Conservation (phyloP, 495 filamentous ascomycete species). For the Extremus antarcticus region DNA sequence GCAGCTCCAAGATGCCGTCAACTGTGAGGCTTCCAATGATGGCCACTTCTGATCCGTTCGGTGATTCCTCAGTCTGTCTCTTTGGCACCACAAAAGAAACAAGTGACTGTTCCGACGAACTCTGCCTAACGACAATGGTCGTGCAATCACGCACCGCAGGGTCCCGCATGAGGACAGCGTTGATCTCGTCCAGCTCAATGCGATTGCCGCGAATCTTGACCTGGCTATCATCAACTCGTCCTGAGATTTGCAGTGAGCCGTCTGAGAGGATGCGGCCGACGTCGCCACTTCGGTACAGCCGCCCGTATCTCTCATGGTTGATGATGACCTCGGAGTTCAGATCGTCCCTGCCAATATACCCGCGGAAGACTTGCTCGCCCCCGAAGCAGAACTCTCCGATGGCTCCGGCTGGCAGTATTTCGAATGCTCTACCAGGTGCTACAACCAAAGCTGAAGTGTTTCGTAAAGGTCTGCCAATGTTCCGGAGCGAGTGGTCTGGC, state of each 20-base stretch:
- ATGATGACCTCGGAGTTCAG: constrained; percentile 51
- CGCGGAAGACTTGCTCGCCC: constrained; percentile 64
- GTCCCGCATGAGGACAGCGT: constrained; percentile 39
- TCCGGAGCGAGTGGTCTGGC: constrained; percentile 38
- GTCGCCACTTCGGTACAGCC: constrained; percentile 71
- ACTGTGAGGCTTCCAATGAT: background rate
- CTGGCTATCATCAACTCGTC: constrained; percentile 72
- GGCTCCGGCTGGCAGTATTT: constrained; percentile 50
- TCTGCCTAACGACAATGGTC: constrained; percentile 37
- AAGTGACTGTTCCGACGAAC: constrained; percentile 6
- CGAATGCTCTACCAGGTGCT: constrained; percentile 27
- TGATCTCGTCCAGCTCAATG: constrained; percentile 50
- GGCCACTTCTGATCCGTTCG: background rate
- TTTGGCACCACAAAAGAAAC: constrained; percentile 47
- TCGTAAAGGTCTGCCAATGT: constrained; percentile 52
- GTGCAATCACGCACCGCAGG: constrained; percentile 39
- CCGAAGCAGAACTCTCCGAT: constrained; percentile 74
- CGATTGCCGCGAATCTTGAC: constrained; percentile 69
- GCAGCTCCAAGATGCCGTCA: constrained; percentile 24
- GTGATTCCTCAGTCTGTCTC: background rate
- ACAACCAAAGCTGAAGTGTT: constrained; percentile 67
- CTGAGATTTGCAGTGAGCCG: constrained; percentile 58
- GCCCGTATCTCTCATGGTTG: constrained; percentile 51
- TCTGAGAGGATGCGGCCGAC: constrained; percentile 60
- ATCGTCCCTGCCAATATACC: constrained; percentile 51